Conservation (phyloP, 345 rosid genomes). For the Lumnitzera littorea region DNA sequence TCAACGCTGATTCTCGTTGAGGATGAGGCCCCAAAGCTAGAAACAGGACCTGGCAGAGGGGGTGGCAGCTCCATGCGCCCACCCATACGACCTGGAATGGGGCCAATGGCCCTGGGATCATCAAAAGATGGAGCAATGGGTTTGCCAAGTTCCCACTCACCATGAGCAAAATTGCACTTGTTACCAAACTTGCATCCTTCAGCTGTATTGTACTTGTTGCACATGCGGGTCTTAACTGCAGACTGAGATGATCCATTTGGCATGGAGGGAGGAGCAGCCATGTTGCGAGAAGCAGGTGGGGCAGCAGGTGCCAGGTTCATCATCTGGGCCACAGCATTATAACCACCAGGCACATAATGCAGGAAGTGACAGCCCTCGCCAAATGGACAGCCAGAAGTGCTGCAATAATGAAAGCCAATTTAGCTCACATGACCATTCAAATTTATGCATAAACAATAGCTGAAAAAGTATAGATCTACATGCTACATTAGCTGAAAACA, state of each 20-base stretch:
- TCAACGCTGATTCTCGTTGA: slow-evolving; percentile 82
- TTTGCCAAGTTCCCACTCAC: slow-evolving; percentile 69
- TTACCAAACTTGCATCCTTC: slow-evolving; percentile 80
- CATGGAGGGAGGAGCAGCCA: slow-evolving; percentile 22
- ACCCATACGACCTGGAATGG: slow-evolving; percentile 34
- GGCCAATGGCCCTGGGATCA: slow-evolving; percentile 39
- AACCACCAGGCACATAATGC: slow-evolving; percentile 81
- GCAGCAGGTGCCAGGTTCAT: slow-evolving; percentile 46
- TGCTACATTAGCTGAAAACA: background rate
- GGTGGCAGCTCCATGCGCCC: slow-evolving; percentile 34
- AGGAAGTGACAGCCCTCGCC: slow-evolving; percentile 89
- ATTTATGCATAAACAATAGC: slow-evolving; percentile 1
- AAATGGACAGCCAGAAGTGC: slow-evolving; percentile 86
- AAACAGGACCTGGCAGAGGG: slow-evolving; percentile 34
- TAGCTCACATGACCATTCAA: no score
- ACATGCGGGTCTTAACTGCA: slow-evolving; percentile 43
- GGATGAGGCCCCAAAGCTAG: slow-evolving; percentile 73
- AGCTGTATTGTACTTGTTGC: slow-evolving; percentile 47
- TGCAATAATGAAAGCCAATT: slow-evolving; percentile 23
- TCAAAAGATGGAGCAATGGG: slow-evolving; percentile 37
- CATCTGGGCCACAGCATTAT: slow-evolving; percentile 73
- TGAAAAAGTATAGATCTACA: background rate
- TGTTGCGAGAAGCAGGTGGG: slow-evolving; percentile 42
- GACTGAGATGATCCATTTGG: slow-evolving; percentile 32
- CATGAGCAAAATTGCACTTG: slow-evolving; percentile 69